phyloP scores from a whole-genome alignment of 345 rosid genomes.

The Eucalyptus tenuipes region DNA sequence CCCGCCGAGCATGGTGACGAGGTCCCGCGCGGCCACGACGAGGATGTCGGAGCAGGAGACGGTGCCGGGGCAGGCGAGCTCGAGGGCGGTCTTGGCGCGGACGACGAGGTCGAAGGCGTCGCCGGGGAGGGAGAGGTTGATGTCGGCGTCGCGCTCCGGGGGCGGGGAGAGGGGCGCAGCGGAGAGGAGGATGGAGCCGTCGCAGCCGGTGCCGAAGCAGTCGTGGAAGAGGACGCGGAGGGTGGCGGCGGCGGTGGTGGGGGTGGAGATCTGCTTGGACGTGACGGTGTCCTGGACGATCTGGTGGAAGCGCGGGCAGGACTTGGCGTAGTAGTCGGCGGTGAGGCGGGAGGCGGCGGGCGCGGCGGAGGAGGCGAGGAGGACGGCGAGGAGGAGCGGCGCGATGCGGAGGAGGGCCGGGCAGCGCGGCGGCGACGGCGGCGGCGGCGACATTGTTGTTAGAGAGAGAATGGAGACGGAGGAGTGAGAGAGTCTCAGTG shows the following conservation, averaged over 20 bases:
- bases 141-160: constrained; percentile 72
- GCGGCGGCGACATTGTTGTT: constrained; percentile 7
- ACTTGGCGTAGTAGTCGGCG: constrained; percentile 41
- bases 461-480: not conserved
- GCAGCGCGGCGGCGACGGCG: not conserved
- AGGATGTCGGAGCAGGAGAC: constrained; percentile 93
- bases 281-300: constrained; percentile 58
- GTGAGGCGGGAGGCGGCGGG: constrained; percentile 25
- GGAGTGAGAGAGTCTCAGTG: not conserved
- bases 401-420: not conserved
- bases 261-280: constrained; percentile 62
- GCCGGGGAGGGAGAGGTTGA: constrained; percentile 81
- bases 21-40: constrained; percentile 73
- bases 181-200: constrained; percentile 55
- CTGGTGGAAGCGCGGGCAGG: constrained; percentile 57
- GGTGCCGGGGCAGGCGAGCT: constrained; percentile 68
- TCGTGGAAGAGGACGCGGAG: constrained; percentile 81
- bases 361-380: not conserved
- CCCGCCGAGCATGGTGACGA: constrained; percentile 53
- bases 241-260: constrained; percentile 84
- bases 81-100: constrained; percentile 81
- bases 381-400: constrained; percentile 4
- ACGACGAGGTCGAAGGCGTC: constrained; percentile 76
- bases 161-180: constrained; percentile 43
- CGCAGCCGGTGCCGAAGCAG: constrained; percentile 75